Base-by-base conservation (phyloP, 768 basidiomycete genomes). In the Nevesoporus exiguus region DNA sequence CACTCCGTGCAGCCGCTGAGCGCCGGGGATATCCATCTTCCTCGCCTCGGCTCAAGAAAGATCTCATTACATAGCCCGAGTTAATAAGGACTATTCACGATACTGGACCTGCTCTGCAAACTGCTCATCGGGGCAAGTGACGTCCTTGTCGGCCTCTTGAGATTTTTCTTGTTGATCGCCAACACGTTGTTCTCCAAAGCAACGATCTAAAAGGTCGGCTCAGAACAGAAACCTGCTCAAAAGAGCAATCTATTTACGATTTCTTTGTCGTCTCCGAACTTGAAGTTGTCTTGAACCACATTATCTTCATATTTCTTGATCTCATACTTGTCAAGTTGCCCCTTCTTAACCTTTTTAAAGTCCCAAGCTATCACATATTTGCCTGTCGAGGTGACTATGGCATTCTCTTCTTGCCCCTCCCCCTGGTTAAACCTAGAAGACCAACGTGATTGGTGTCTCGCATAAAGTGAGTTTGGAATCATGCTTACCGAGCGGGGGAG, bases 281-380 rank as follows among this genome's bases (percentile, higher is more conserved):
- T 91, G 84, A 99, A 99, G 73, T 88, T 92, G 71, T 99, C 97
- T 59, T 97, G 95, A 0, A 98, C 94, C 54, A 98, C 94, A 43
- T 82, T 79, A 63, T 96, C 93, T 64, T 93, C 89, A 68, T 97
- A 98, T 75, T 88, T 88, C 80, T 95, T 94, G 76, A 98, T 95
- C 64, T 96, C 93, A 66, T 98, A 98, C 69, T 88, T 89, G 72
- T 93, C 91, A 40, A 88, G 77, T 47, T 83, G 81, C 50, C 97
- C 97, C 71, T 86, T 86, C 80, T 96, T 98, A 59, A 98, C 90
- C 66, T 95, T 93, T 42, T 80, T 82, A 69, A 99, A 96, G 81
- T 98, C 95, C 95, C 95, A 99, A 7, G 93, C 94, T 64, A 98
- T 81, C 54, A 98, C 90, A 61, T 83, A 98, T 66, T 85, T 83